Base-by-base conservation (phyloP, 768 basidiomycete genomes). In the Tubosaeta brunneosetosa region DNA sequence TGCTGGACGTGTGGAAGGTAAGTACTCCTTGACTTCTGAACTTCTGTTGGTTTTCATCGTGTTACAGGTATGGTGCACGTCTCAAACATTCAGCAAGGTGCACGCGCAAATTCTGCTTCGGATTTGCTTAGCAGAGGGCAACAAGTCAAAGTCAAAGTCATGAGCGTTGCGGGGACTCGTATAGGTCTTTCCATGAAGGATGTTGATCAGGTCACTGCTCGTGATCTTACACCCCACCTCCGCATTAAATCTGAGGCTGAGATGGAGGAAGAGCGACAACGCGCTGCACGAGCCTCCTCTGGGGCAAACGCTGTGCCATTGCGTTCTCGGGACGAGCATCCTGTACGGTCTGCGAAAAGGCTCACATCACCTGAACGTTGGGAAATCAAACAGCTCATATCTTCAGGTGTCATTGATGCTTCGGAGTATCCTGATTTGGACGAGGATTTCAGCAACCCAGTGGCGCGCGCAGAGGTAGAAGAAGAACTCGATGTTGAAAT, bases 371-470 rank as follows among this genome's bases (percentile, higher is more conserved):
- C 97, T 1, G 97, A 99, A 70, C 84, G 97, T 27, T 99, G 97
- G 94, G 97, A 99, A 74, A 94, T 99, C 71, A 97, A 98, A 70
- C 97, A 98, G 67, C 82, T 99, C 51, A 97, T 98, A 50, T 90
- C 97, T 1, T 97, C 94, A 29, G 97, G 97, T 40, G 90, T 85
- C 14, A 81, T 97, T 50, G 85, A 86, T 57, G 88, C 94, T 11
- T 87, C 94, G 4, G 97, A 98, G 67, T 95, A 94, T 62, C 94
- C 93, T 3, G 91, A 95, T 29, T 75, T 97, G 47, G 91, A 94
- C 57, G 92, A 94, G 61, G 91, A 93, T 53, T 82, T 88, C 65
- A 79, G 70, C 49, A 86, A 90, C 62, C 84, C 88, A 2, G 77
- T 82, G 63, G 84, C 84, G 19, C 84, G 84, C 44, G 86, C 86